Percentiles rank a stretch among this genome's conserved stretches.
These are phyloP conservation scores for Pleurotus sapidus DNA, from an alignment of 768 basidiomycete genomes.

Conservation along the genomic window DNA sequence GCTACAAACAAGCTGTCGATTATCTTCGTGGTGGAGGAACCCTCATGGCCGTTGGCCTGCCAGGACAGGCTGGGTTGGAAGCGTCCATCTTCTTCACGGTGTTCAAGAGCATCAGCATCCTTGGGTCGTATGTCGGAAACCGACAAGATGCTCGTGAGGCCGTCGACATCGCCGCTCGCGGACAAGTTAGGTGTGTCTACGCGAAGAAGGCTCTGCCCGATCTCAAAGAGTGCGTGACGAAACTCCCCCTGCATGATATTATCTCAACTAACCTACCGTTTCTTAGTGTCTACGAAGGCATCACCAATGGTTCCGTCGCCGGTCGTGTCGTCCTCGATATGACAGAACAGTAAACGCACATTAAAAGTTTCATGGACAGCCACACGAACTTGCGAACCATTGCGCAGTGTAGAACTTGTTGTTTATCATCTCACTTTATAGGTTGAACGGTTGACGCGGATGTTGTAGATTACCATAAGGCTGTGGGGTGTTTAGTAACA, in stretches of 20 bases:
- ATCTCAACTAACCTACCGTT: background rate
- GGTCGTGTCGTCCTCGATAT: conserved; percentile 50
- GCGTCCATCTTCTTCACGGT: conserved; percentile 75
- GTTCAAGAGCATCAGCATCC: conserved; percentile 56
- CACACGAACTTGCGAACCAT: too few species aligned
- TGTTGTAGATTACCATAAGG: too few species aligned
- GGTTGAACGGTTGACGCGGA: too few species aligned
- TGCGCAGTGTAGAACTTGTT: too few species aligned
- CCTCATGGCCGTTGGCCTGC: conserved; percentile 79
- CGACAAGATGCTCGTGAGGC: conserved; percentile 85
- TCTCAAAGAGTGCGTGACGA: conserved; percentile 45
- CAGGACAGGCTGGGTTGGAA: conserved; percentile 54
- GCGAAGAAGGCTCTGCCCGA: conserved; percentile 42
- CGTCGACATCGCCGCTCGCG: conserved; percentile 67
- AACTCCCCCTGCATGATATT: background rate
- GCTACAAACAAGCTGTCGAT: conserved; percentile 58
- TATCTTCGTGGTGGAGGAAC: conserved; percentile 74
- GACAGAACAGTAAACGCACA: conserved; percentile 1
- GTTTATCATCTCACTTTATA: too few species aligned
- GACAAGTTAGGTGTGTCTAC: conserved; percentile 65
- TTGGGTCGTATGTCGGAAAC: conserved; percentile 62
- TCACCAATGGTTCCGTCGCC: conserved; percentile 40
- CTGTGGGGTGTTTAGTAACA: too few species aligned
- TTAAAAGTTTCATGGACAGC: too few species aligned
- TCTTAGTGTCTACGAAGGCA: conserved; percentile 35